Conservation (phyloP, 2,329 filamentous ascomycete species). For the Calonectria honghensis region DNA sequence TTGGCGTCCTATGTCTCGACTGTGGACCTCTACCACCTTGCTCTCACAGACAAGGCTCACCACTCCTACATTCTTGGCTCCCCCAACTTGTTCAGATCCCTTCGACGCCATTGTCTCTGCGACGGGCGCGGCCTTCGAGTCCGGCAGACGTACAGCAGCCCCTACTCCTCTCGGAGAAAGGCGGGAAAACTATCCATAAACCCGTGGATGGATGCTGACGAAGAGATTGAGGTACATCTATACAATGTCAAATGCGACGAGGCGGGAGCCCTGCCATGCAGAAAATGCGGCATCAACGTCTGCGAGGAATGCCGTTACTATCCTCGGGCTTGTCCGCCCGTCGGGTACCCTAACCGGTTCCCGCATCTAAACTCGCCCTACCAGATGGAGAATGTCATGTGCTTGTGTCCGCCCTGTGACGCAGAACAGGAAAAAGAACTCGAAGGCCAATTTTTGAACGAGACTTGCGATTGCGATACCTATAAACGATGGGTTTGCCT, state of each 20-base stretch:
- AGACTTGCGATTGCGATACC: constrained; percentile 44
- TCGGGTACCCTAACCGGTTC: constrained; percentile 13
- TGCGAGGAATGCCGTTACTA: constrained; percentile 49
- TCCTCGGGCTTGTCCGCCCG: constrained; percentile 28
- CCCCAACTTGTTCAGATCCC: constrained; percentile 20
- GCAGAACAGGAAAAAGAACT: constrained; percentile 19
- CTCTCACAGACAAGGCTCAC: constrained; percentile 28
- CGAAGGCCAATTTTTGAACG: background rate
- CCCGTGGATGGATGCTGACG: constrained; percentile 1
- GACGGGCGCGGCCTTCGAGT: constrained; percentile 41
- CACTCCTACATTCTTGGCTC: constrained; percentile 32
- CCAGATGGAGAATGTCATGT: constrained; percentile 37
- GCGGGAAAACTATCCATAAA: background rate
- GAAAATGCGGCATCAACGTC: constrained; percentile 45
- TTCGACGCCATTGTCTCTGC: constrained; percentile 40
- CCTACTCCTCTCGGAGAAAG: background rate
- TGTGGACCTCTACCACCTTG: constrained; percentile 41
- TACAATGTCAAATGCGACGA: constrained; percentile 44
- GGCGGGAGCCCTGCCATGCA: constrained; percentile 37
- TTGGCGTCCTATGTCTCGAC: constrained; percentile 46
- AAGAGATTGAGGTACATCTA: constrained; percentile 40
- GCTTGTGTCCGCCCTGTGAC: constrained; percentile 42
- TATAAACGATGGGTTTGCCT: constrained; percentile 44
- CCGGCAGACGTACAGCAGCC: constrained; percentile 34
- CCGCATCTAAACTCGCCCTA: constrained; percentile 32